phyloP scores from a whole-genome alignment of 1,139 yeast species.

The Geotrichum siamense region DNA sequence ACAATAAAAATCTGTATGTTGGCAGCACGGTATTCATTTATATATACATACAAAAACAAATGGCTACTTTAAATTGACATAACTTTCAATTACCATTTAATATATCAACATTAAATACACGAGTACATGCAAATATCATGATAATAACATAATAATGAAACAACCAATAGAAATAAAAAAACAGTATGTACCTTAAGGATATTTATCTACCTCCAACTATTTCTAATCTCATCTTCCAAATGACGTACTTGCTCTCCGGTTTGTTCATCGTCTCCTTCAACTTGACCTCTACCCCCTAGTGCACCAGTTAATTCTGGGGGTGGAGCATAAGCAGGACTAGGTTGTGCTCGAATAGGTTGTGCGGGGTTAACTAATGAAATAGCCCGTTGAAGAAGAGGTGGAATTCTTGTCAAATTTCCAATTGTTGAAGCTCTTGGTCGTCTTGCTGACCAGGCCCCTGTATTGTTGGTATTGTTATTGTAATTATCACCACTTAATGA shows the following conservation, averaged over 20 bases:
- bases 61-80: too few species aligned
- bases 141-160: too few species aligned
- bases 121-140: too few species aligned
- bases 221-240: constrained; percentile 12
- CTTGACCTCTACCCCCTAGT: constrained; percentile 17
- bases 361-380: constrained; percentile 38
- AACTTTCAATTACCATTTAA: too few species aligned
- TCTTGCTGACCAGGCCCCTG: constrained; percentile 20
- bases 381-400: constrained; percentile 39
- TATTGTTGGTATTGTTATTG: not conserved
- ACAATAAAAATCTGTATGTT: too few species aligned
- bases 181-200: too few species aligned
- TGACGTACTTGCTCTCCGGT: constrained; percentile 9
- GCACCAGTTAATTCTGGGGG: constrained; percentile 32
- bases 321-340: constrained; percentile 39
- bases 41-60: too few species aligned
- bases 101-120: too few species aligned
- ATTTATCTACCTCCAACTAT: constrained; percentile 12
- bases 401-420: constrained; percentile 38
- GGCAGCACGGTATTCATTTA: too few species aligned
- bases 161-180: too few species aligned
- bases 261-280: constrained; percentile 7
- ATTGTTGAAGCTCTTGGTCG: constrained; percentile 38
- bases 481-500: too few species aligned
- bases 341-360: constrained; percentile 36